Evolutionary conservation across 2,329 filamentous ascomycete genomes (phyloP).

Genomic region (Colletotrichum higginsianum): DNA sequence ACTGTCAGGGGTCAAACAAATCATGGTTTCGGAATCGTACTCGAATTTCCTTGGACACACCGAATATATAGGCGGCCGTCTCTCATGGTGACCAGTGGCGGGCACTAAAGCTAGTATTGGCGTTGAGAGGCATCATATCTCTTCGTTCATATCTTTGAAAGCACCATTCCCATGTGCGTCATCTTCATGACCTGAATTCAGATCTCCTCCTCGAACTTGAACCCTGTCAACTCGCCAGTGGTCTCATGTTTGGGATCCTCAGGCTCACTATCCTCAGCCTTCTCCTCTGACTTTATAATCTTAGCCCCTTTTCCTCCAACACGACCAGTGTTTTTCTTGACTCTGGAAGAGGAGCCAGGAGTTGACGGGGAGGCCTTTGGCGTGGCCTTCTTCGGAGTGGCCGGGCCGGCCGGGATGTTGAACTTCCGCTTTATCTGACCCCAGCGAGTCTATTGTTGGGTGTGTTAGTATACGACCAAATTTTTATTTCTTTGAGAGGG

Average conservation of each 20-base stretch:
- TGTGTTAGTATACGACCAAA: background rate
- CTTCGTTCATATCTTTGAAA: too few relatives aligned
- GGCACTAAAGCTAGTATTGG: too few relatives aligned
- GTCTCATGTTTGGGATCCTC: background rate
- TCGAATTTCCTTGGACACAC: background rate
- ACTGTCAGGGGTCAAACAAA: too few relatives aligned
- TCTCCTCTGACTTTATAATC: slow-evolving; percentile 45
- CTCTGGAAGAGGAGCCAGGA: slow-evolving; percentile 32
- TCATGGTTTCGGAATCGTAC: background rate
- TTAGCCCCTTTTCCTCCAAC: slow-evolving; percentile 43
- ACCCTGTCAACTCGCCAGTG: slow-evolving; percentile 27
- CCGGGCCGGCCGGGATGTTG: slow-evolving; percentile 25
- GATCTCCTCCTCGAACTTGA: background rate
- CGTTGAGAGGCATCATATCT: background rate
- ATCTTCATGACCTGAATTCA: background rate
- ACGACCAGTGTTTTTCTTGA: slow-evolving; percentile 39
- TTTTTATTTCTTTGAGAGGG: background rate
- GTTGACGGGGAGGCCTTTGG: background rate
- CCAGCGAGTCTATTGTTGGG: slow-evolving; percentile 57
- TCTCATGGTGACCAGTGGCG: background rate
- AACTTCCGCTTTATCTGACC: slow-evolving; percentile 56
- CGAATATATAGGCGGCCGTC: too few relatives aligned
- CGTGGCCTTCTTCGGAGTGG: slow-evolving; percentile 19
- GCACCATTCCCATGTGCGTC: too few relatives aligned
- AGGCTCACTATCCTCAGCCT: slow-evolving; percentile 34